Percentiles rank a stretch among this genome's conserved stretches.
These are phyloP conservation scores for Lonicera japonica DNA, from an alignment of 129 eudicot species.

Conservation along the genomic window DNA sequence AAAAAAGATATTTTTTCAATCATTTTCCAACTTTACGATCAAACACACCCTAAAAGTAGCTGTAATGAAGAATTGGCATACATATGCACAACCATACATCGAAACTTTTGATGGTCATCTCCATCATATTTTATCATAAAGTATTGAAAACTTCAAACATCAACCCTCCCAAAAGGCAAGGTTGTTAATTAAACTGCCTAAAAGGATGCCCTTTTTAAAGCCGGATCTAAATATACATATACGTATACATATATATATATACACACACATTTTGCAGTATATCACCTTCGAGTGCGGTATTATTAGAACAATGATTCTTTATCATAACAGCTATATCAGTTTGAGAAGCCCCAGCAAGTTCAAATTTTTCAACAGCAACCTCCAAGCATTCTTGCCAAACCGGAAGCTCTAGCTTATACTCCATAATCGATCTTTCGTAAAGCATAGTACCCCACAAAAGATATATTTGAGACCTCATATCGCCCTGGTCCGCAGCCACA, in stretches of 20 bases:
- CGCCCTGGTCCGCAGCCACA: constrained; percentile 46
- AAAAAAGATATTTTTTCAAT: no score
- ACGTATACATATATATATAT: no score
- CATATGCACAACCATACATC: no score
- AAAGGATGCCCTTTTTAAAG: no score
- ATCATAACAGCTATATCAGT: constrained; percentile 90
- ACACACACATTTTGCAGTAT: no score
- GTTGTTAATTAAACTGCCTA: no score
- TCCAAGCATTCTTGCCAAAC: constrained; percentile 90
- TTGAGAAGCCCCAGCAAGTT: constrained; percentile 80
- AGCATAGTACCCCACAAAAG: constrained; percentile 82
- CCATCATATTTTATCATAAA: not conserved
- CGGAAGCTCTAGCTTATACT: constrained; percentile 62
- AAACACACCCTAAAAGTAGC: no score
- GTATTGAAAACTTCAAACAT: not conserved
- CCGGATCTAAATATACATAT: no score
- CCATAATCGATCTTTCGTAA: constrained; percentile 89
- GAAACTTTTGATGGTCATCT: no score
- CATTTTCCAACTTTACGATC: no score
- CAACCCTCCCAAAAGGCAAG: no score
- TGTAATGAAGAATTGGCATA: no score
- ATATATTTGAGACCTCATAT: constrained; percentile 66
- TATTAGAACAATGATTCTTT: constrained; percentile 85
- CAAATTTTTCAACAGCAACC: constrained; percentile 79
- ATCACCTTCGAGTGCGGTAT: constrained; percentile 58